Evolutionary conservation across 129 eudicot species (phyloP).

Genomic region (Artemisia argyi): DNA sequence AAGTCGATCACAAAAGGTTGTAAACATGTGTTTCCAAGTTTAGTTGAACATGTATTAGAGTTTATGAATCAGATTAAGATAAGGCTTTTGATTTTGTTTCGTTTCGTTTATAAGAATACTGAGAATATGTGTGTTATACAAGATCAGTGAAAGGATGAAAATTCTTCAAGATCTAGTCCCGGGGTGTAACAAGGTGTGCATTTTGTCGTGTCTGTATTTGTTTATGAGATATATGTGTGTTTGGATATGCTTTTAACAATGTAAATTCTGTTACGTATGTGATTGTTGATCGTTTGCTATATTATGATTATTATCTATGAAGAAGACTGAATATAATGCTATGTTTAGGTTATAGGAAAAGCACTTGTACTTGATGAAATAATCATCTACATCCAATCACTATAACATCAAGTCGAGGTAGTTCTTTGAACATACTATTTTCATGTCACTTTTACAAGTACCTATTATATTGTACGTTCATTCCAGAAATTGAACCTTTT

Average conservation of each 20-base stretch:
- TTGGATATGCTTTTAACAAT: not conserved
- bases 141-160: conserved; percentile 93
- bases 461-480: not conserved
- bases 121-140: too few species aligned
- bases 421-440: conserved; percentile 12
- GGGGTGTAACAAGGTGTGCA: conserved; percentile 88
- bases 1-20: too few species aligned
- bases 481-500: conserved; percentile 9
- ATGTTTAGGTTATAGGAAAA: conserved; percentile 78
- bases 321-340: conserved; percentile 9
- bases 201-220: not conserved
- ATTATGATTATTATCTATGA: too few species aligned
- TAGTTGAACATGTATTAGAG: too few species aligned
- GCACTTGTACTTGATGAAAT: conserved; percentile 97
- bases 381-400: conserved; percentile 86
- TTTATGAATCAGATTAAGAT: too few species aligned
- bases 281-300: conserved; percentile 14
- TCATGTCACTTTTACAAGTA: not conserved
- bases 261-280: conserved; percentile 1
- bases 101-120: too few species aligned
- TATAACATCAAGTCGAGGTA: conserved; percentile 97
- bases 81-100: too few species aligned
- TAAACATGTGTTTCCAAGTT: too few species aligned
- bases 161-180: conserved; percentile 94
- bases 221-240: not conserved